phyloP scores from a whole-genome alignment of 495 filamentous ascomycete genomes.

The Alectoria sarmentosa region DNA sequence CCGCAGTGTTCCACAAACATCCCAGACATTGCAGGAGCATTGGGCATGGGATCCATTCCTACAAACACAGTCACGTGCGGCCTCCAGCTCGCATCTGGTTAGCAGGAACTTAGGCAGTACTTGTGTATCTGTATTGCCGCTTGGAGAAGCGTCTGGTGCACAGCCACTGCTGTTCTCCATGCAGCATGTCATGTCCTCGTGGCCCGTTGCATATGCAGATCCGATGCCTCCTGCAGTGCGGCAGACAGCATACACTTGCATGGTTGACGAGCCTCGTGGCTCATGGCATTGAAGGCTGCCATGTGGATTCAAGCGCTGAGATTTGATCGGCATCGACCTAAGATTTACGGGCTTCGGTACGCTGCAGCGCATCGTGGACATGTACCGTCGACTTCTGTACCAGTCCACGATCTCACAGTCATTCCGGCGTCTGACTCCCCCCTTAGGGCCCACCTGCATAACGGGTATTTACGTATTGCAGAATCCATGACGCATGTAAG shows the following conservation, averaged over 20 bases:
- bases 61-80: neutral
- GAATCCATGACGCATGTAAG: neutral
- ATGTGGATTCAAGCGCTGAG: slow-evolving; percentile 8
- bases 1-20: neutral
- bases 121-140: neutral
- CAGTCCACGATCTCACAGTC: neutral
- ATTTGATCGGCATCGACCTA: slow-evolving; percentile 12
- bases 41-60: neutral
- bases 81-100: slow-evolving; percentile 1
- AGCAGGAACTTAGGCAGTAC: neutral
- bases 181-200: slow-evolving; percentile 9
- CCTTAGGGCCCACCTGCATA: neutral
- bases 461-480: neutral
- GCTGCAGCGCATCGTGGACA: neutral
- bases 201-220: slow-evolving; percentile 11
- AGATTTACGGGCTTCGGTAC: slow-evolving; percentile 2
- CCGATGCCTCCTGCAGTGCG: slow-evolving; percentile 1
- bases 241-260: neutral
- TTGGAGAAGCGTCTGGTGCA: neutral
- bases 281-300: slow-evolving; percentile 19
- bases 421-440: neutral
- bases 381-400: neutral
- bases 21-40: neutral
- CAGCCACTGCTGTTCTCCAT: slow-evolving; percentile 9
- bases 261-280: slow-evolving; percentile 11